Conservation (phyloP, 768 basidiomycete species). For the Xerocomellus dryophilus region DNA sequence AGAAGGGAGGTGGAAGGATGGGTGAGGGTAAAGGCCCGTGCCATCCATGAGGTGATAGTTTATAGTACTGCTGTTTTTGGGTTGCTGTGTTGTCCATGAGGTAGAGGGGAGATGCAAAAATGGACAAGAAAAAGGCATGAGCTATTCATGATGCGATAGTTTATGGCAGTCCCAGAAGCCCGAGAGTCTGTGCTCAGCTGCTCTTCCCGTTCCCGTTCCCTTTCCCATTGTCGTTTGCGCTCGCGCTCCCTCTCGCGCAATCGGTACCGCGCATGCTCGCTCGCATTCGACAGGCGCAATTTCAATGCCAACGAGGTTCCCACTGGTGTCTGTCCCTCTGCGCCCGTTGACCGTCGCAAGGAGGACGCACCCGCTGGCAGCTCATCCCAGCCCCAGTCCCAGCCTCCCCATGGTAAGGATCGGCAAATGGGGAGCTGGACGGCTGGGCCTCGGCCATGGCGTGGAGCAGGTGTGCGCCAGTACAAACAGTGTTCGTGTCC, state of each 20-base stretch:
- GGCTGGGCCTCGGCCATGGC: background rate
- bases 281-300: constrained; percentile 24
- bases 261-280: constrained; percentile 21
- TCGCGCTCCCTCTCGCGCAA: constrained; percentile 23
- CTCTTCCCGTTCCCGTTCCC: background rate
- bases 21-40: too few species aligned
- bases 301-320: constrained; percentile 18
- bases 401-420: background rate
- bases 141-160: too few species aligned
- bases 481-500: constrained; percentile 14
- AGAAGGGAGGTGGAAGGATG: too few species aligned
- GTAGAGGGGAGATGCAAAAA: too few species aligned
- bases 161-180: too few species aligned
- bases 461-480: background rate
- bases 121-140: too few species aligned
- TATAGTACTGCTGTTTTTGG: too few species aligned
- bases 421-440: background rate
- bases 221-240: background rate
- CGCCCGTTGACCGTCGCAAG: background rate
- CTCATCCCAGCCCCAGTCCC: too few species aligned
- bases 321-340: background rate
- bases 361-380: background rate
- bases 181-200: background rate
- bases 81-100: too few species aligned
- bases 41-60: too few species aligned